Evolutionary conservation across 768 basidiomycete genomes (phyloP).

Genomic region (Trametes maxima): DNA sequence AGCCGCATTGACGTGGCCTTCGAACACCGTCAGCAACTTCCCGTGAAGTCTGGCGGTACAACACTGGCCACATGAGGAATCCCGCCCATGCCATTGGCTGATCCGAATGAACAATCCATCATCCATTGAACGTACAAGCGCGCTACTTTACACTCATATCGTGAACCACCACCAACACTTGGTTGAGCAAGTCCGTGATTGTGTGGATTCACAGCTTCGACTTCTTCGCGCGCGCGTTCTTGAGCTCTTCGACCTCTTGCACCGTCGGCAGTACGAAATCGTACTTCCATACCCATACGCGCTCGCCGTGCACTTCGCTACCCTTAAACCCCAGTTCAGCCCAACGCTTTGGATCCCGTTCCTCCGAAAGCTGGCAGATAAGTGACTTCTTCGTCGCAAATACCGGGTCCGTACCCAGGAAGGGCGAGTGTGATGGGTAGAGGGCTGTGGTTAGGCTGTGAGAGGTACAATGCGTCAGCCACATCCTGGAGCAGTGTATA

Average conservation of each 20-base stretch:
- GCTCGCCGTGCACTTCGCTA: constrained; percentile 33
- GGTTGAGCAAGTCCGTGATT: constrained; percentile 2
- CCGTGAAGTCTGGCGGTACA: too few relatives aligned
- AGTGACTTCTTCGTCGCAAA: constrained; percentile 40
- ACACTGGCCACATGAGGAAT: neutral
- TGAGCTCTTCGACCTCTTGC: constrained; percentile 34
- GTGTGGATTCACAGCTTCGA: constrained; percentile 12
- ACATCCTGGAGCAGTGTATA: neutral
- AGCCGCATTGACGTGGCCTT: neutral
- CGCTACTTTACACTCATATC: neutral
- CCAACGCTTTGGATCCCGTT: constrained; percentile 33
- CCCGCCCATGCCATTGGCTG: constrained; percentile 6
- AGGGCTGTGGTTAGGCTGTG: constrained; percentile 36
- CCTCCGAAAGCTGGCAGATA: constrained; percentile 33
- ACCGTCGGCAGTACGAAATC: constrained; percentile 35
- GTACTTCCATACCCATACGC: constrained; percentile 38
- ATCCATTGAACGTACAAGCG: neutral
- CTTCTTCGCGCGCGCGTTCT: constrained; percentile 16
- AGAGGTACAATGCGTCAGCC: neutral
- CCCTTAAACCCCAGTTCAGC: constrained; percentile 34
- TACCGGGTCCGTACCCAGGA: constrained; percentile 40
- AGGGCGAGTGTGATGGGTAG: constrained; percentile 38
- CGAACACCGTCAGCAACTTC: neutral
- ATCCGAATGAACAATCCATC: neutral
- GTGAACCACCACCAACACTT: neutral